Evolutionary conservation across 2,329 filamentous ascomycete genomes (phyloP).

Genomic region (Blastomyces gilchristii): DNA sequence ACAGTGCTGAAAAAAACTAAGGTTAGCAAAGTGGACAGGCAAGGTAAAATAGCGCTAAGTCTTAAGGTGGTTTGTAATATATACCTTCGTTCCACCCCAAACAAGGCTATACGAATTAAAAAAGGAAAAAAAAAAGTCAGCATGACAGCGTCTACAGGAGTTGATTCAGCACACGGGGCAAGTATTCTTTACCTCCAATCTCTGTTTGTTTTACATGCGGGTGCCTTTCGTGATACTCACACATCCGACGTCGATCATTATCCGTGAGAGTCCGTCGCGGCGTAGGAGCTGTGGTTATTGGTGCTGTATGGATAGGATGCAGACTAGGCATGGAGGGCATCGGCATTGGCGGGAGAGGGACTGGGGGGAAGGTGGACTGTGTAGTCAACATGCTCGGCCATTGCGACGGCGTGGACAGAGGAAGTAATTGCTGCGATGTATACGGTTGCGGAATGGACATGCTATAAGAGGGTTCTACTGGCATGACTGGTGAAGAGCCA

Average conservation of each 20-base stretch:
- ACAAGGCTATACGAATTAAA: conserved; percentile 50
- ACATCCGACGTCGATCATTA: conserved; percentile 84
- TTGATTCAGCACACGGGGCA: conserved; percentile 1
- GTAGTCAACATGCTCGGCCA: conserved; percentile 80
- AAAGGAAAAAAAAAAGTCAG: conserved; percentile 22
- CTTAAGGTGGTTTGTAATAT: conserved; percentile 15
- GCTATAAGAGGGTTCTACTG: conserved; percentile 46
- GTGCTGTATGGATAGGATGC: conserved; percentile 40
- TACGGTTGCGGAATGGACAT: conserved; percentile 50
- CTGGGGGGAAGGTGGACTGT: conserved; percentile 52
- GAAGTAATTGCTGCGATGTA: conserved; percentile 49
- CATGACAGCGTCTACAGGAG: conserved; percentile 16
- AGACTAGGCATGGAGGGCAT: conserved; percentile 41
- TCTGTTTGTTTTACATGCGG: conserved; percentile 89
- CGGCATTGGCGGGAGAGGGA: conserved; percentile 45
- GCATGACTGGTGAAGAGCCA: conserved; percentile 50
- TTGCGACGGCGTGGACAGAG: conserved; percentile 60
- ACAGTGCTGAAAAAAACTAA: conserved; percentile 59
- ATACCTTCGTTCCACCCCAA: conserved; percentile 96
- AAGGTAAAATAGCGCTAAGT: conserved; percentile 12
- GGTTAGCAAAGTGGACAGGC: conserved; percentile 11
- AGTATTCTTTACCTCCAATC: conserved; percentile 60
- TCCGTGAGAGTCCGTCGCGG: conserved; percentile 83
- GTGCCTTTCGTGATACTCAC: conserved; percentile 81
- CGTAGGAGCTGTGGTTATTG: conserved; percentile 38